phyloP scores from a whole-genome alignment of 2,329 filamentous ascomycete genomes.

The Septoria petroselini region DNA sequence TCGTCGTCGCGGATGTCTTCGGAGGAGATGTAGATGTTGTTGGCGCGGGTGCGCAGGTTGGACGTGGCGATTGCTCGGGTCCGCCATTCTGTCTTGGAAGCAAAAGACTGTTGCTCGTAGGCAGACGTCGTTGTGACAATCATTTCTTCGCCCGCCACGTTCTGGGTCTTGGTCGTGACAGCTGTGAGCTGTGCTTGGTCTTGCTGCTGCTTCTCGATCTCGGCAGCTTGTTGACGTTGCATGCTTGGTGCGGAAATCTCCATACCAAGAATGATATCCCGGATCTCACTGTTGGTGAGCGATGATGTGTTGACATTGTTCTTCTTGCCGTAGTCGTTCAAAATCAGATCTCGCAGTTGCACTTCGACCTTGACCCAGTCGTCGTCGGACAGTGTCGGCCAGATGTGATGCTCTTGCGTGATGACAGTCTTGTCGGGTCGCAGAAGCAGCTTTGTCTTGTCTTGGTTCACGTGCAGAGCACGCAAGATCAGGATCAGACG shows the following conservation, averaged over 20 bases:
- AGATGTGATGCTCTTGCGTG: constrained; percentile 98
- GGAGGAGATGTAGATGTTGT: constrained; percentile 98
- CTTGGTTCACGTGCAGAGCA: constrained; percentile 93
- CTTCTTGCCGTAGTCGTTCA: constrained; percentile 99
- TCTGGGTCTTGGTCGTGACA: constrained; percentile 97
- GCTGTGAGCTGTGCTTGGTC: constrained; percentile 95
- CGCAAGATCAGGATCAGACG: constrained; percentile 89
- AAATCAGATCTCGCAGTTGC: constrained; percentile 86
- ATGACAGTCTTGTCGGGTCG: constrained; percentile 97
- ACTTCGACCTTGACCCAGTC: constrained; percentile 99
- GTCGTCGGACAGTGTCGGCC: constrained; percentile 89
- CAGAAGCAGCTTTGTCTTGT: constrained; percentile 94
- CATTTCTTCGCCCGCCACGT: constrained; percentile 94
- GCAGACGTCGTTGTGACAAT: constrained; percentile 97
- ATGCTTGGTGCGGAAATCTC: constrained; percentile 97
- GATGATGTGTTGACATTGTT: constrained; percentile 99
- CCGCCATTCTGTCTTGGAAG: constrained; percentile 98
- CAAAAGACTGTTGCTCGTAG: constrained; percentile 96
- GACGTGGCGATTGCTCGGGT: constrained; percentile 95
- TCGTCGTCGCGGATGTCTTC: constrained; percentile 90
- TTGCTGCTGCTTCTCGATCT: constrained; percentile 98
- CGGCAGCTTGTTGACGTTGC: constrained; percentile 95
- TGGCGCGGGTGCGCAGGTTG: constrained; percentile 86
- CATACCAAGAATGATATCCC: constrained; percentile 98
- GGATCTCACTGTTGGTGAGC: constrained; percentile 92